phyloP scores from a whole-genome alignment of 108 stramenopile genomes.

The Heterococcus sp. region DNA sequence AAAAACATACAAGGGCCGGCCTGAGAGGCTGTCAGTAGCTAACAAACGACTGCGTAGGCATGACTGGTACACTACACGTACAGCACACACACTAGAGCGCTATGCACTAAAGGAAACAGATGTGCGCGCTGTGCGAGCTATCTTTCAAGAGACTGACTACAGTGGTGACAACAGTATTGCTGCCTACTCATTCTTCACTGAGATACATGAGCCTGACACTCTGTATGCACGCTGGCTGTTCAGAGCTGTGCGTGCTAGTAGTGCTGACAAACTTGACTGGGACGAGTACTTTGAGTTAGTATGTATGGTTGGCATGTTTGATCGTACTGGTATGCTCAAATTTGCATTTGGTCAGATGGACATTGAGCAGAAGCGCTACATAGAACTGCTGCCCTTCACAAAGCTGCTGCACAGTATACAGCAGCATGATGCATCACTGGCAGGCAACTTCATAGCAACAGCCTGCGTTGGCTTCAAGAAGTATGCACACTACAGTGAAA shows the following conservation, averaged over 20 bases:
- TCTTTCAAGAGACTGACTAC: constrained; percentile 18
- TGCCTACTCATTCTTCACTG: constrained; percentile 34
- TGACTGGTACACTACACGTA: constrained; percentile 18
- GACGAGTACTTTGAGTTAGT: constrained; percentile 37
- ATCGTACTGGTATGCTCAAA: constrained; percentile 14
- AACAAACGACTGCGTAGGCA: constrained; percentile 12
- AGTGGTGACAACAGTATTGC: constrained; percentile 21
- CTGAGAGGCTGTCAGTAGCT: constrained; percentile 5
- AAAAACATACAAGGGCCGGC: constrained; percentile 18
- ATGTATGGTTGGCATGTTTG: constrained; percentile 38
- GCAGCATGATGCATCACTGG: background rate
- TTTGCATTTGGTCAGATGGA: constrained; percentile 33
- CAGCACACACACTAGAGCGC: constrained; percentile 18
- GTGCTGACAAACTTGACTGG: constrained; percentile 2
- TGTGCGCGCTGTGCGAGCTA: background rate
- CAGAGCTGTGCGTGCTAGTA: constrained; percentile 14
- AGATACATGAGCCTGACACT: constrained; percentile 32
- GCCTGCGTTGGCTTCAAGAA: constrained; percentile 17
- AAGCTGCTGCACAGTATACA: background rate
- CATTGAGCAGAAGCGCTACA: constrained; percentile 4
- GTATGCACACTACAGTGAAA: constrained; percentile 13
- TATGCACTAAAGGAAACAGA: constrained; percentile 15
- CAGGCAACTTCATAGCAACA: constrained; percentile 14
- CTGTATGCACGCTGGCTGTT: constrained; percentile 30
- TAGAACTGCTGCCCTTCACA: background rate